Evolutionary conservation across 139 green algal species (phyloP).

Genomic region (Trebouxia sp.): DNA sequence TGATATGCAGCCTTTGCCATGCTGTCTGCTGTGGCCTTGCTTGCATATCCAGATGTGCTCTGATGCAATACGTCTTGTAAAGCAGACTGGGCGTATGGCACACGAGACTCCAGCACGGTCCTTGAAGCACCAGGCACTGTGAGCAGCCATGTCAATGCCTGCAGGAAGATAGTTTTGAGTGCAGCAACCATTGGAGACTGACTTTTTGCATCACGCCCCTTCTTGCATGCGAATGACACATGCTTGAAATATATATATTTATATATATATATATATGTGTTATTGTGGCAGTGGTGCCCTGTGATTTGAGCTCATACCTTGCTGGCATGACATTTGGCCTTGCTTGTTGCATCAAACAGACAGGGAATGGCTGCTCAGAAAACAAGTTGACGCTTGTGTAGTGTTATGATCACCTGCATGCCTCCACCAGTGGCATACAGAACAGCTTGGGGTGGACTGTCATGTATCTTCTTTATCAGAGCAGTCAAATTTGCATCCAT

Average conservation of each 20-base stretch:
- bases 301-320: too few species aligned
- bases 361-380: too few species aligned
- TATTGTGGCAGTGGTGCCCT: too few species aligned
- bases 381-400: too few species aligned
- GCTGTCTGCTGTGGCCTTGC: conserved; percentile 46
- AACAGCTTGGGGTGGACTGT: conserved; percentile 41
- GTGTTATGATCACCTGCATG: conserved; percentile 55
- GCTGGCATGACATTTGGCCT: too few species aligned
- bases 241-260: too few species aligned
- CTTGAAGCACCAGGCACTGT: conserved; percentile 74
- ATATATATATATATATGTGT: too few species aligned
- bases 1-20: conserved; percentile 73
- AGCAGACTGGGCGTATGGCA: conserved; percentile 67
- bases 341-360: too few species aligned
- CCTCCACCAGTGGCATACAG: conserved; percentile 62
- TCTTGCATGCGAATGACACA: too few species aligned
- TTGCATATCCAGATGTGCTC: conserved; percentile 55
- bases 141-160: conserved; percentile 75
- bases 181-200: too few species aligned
- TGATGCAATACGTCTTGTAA: conserved; percentile 60
- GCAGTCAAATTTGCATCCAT: conserved; percentile 29
- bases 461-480: conserved; percentile 54
- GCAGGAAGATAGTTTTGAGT: neutral
- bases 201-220: too few species aligned
- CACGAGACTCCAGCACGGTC: conserved; percentile 72